phyloP scores from a whole-genome alignment of 2,329 filamentous ascomycete genomes.

The Didymella lethalis region DNA sequence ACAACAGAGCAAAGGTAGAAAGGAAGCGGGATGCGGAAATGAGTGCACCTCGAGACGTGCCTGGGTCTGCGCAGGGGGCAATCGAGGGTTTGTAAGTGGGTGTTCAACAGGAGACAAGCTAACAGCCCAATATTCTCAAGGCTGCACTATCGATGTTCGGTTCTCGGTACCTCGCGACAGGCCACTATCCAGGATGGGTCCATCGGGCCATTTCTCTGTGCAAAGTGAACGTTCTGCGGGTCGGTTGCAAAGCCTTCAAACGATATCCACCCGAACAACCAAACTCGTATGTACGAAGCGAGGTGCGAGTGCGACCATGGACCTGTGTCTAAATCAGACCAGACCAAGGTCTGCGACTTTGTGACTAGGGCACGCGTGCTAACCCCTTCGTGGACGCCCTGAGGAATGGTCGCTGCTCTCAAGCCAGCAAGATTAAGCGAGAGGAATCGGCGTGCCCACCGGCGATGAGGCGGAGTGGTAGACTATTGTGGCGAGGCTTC shows the following conservation, averaged over 20 bases:
- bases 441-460: neutral
- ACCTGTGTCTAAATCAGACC: neutral
- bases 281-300: conserved; percentile 2
- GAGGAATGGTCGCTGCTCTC: conserved; percentile 3
- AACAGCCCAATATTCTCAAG: neutral
- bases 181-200: neutral
- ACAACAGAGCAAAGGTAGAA: conserved; percentile 3
- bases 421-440: conserved; percentile 9
- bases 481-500: conserved; percentile 5
- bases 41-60: conserved; percentile 11
- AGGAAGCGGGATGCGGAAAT: conserved; percentile 5
- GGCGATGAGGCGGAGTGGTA: neutral
- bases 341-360: conserved; percentile 3
- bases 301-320: neutral
- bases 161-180: neutral
- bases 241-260: conserved; percentile 5
- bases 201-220: conserved; percentile 4
- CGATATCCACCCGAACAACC: conserved; percentile 5
- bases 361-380: conserved; percentile 7
- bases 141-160: conserved; percentile 6
- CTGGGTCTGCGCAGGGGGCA: neutral
- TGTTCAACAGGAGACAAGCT: conserved; percentile 1
- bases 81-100: conserved; percentile 10
- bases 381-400: neutral
- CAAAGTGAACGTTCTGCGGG: conserved; percentile 10